Base-by-base conservation (phyloP, 2,329 filamentous ascomycete genomes). In the Fusarium sp. region DNA sequence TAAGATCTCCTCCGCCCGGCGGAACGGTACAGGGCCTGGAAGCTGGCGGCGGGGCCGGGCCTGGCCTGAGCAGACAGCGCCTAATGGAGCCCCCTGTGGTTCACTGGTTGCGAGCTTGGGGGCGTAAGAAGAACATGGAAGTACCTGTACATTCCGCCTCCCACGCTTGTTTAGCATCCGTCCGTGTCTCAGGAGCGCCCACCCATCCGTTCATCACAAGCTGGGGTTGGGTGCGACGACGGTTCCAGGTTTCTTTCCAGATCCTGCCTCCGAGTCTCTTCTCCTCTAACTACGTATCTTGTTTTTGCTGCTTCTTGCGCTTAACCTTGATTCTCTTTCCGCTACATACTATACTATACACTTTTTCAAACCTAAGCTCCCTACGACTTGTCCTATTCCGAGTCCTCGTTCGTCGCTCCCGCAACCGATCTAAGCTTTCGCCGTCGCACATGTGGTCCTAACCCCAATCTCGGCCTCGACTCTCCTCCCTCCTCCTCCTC, bases 401-500 rank as follows among this genome's bases (percentile, higher is more conserved):
- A 66, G n/a, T 39, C 62, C 67, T 71, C 66, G 54, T 61, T 70
- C 71, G 71, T 75, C 76, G 68, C 73, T 74, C 64, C 70, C 76
- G 66, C 73, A 77, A 73, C 68, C 71, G 43, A 59, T 59, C 30
- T 48, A 52, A 52, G 48, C 57, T 32, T 77, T 63, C 41, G 41
- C 57, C 60, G 65, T 74, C 67, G 66, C 76, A 77, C 76, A 78
- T 78, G 76, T 77, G 73, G 75, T 76, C 75, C 60, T 77, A 70
- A 78, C 58, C 58, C 65, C 54, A 50, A 54, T 66, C 60, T 75
- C 57, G 71, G 32, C 50, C 39, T 68, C 73, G 61, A 71, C 39
- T 60, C 65, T 61, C 48, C 57, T 60, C 61, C 62, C 48, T 54
- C 43, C 39, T 64, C 43, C 39, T 64, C 66, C 9, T 57, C 37